Conservation (phyloP, 2,329 filamentous ascomycete genomes). For the Calcarisporium arbuscula region DNA sequence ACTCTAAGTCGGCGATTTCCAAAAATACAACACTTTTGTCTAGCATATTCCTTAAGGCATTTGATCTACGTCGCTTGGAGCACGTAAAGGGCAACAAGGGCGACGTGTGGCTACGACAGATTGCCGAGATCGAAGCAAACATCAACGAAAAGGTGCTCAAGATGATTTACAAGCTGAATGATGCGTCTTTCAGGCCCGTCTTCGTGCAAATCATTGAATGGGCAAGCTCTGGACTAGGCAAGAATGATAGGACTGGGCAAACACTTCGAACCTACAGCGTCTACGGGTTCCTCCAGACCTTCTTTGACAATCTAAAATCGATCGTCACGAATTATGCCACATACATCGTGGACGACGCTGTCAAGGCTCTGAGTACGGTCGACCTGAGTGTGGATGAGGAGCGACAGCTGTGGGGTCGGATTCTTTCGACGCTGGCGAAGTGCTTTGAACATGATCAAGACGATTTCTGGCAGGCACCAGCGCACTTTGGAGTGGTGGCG, state of each 20-base stretch:
- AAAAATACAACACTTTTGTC: conserved; percentile 69
- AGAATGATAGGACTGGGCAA: conserved; percentile 53
- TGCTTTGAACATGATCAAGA: conserved; percentile 88
- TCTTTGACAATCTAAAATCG: conserved; percentile 84
- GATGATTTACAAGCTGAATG: conserved; percentile 96
- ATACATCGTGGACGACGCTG: conserved; percentile 72
- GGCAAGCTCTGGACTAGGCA: conserved; percentile 55
- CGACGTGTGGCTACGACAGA: conserved; percentile 36
- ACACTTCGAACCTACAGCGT: conserved; percentile 64
- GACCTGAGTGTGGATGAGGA: conserved; percentile 45
- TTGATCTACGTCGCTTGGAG: conserved; percentile 60
- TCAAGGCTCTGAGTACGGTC: conserved; percentile 50
- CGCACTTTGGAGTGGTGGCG: conserved; percentile 72
- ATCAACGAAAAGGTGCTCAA: conserved; percentile 70
- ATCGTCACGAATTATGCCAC: conserved; percentile 90
- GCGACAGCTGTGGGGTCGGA: conserved; percentile 58
- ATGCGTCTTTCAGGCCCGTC: conserved; percentile 84
- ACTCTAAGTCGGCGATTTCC: conserved; percentile 70
- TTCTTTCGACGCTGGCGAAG: conserved; percentile 65
- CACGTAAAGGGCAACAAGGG: conserved; percentile 38
- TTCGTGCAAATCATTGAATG: conserved; percentile 85
- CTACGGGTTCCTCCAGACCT: conserved; percentile 71
- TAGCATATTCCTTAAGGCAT: conserved; percentile 50
- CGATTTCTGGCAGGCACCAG: conserved; percentile 90
- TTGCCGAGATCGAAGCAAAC: conserved; percentile 55